Evolutionary conservation across 2,329 filamentous ascomycete species (phyloP).

Genomic region (Thielaviopsis euricoi): DNA sequence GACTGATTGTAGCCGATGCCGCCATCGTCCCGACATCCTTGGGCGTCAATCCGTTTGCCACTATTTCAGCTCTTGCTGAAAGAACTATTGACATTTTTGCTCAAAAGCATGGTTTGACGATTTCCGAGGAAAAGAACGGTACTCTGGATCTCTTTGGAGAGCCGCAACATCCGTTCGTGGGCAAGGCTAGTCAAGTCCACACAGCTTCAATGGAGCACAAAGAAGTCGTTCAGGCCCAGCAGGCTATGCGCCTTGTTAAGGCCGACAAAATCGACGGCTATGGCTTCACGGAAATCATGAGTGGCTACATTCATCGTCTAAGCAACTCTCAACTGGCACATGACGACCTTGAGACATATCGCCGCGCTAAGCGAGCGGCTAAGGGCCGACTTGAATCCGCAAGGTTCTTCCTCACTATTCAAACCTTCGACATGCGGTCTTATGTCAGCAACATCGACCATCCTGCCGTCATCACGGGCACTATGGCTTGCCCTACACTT

Average conservation of each 20-base stretch:
- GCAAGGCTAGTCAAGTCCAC: conserved; percentile 3
- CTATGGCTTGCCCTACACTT: conserved; percentile 38
- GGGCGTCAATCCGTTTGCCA: conserved; percentile 51
- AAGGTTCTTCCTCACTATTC: conserved; percentile 41
- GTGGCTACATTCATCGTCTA: conserved; percentile 39
- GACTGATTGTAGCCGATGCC: conserved; percentile 45
- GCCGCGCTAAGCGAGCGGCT: conserved; percentile 34
- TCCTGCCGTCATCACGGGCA: conserved; percentile 38
- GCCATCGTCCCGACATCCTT: conserved; percentile 45
- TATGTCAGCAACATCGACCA: conserved; percentile 32
- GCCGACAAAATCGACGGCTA: conserved; percentile 31
- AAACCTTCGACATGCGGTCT: conserved; percentile 34
- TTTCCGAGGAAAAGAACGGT: conserved; percentile 30
- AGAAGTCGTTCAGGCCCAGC: conserved; percentile 21
- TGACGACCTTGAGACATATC: conserved; percentile 34
- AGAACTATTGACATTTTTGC: conserved; percentile 38
- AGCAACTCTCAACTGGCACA: conserved; percentile 21
- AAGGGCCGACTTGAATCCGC: conserved; percentile 37
- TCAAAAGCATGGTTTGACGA: conserved; percentile 22
- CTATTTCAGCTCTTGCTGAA: conserved; percentile 52
- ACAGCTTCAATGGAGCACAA: conserved; percentile 20
- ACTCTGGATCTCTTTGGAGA: conserved; percentile 37
- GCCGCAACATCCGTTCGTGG: conserved; percentile 24
- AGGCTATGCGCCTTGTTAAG: conserved; percentile 25
- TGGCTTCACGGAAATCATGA: conserved; percentile 49